Conservation (phyloP, 192 early-diverging fungal species). For the Backusella westeae region DNA sequence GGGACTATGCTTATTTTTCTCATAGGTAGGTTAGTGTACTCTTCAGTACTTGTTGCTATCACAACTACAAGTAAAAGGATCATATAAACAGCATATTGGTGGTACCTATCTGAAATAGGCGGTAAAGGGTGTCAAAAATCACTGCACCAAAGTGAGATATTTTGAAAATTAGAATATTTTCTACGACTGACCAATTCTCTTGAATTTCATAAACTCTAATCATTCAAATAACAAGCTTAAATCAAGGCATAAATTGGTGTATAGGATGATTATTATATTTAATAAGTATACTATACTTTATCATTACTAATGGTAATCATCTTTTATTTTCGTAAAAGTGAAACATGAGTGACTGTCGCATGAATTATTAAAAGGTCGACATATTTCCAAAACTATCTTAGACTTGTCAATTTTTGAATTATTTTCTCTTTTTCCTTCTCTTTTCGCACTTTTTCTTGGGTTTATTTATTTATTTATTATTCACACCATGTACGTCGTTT, state of each 20-base stretch:
- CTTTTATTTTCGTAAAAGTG: background rate
- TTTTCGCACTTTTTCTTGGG: background rate
- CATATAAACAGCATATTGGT: background rate
- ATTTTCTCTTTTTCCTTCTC: background rate
- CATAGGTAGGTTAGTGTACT: background rate
- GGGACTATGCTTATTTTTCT: background rate
- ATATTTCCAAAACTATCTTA: background rate
- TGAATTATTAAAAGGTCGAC: background rate
- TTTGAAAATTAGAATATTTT: too few relatives aligned
- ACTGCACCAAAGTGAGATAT: background rate
- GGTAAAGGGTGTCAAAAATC: background rate
- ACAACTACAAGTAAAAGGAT: background rate
- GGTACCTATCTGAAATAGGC: too few relatives aligned
- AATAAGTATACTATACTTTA: background rate
- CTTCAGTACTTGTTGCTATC: background rate
- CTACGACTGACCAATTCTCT: background rate
- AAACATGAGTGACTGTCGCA: background rate
- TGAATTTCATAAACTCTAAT: background rate
- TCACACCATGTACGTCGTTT: background rate
- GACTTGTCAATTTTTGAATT: background rate
- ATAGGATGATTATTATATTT: background rate
- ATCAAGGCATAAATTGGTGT: background rate
- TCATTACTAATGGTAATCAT: background rate
- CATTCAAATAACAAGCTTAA: background rate
- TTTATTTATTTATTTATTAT: background rate